phyloP scores from a whole-genome alignment of 208 protist species.

The Naegleria lovaniensis region DNA sequence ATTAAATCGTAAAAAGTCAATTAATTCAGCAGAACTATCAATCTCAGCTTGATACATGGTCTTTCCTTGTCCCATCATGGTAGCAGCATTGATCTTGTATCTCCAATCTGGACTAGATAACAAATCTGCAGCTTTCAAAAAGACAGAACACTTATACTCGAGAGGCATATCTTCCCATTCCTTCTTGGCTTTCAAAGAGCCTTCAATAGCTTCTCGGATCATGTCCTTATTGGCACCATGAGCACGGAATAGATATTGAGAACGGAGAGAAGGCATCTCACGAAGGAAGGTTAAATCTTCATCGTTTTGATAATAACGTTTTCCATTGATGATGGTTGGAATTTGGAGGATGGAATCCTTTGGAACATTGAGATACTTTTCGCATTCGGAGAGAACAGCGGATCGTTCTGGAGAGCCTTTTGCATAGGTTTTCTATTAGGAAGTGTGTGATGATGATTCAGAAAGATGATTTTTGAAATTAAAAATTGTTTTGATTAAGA shows the following conservation, averaged over 20 bases:
- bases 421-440: not conserved
- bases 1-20: slow-evolving; percentile 92
- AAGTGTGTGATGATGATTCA: no score
- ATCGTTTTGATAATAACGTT: not conserved
- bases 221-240: slow-evolving; percentile 50
- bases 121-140: slow-evolving; percentile 81
- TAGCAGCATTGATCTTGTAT: slow-evolving; percentile 73
- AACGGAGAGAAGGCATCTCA: not conserved
- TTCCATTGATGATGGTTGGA: slow-evolving; percentile 1
- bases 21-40: slow-evolving; percentile 82
- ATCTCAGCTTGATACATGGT: slow-evolving; percentile 95
- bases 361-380: not conserved
- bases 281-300: not conserved
- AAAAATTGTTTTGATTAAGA: not conserved
- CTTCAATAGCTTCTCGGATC: slow-evolving; percentile 75
- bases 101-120: slow-evolving; percentile 64
- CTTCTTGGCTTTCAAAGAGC: slow-evolving; percentile 60
- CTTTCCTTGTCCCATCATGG: slow-evolving; percentile 92
- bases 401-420: not conserved
- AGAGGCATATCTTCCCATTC: slow-evolving; percentile 70
- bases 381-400: not conserved
- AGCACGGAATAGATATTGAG: not conserved
- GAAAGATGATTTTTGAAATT: no score
- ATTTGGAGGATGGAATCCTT: not conserved
- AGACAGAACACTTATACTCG: slow-evolving; percentile 80